A percentile compares a stretch with the other conserved stretches of the same genome.
These are phyloP conservation scores for Tylopilus orsonianus DNA, from an alignment of 1,284 basidiomycete genomes.

Conservation along the genomic window DNA sequence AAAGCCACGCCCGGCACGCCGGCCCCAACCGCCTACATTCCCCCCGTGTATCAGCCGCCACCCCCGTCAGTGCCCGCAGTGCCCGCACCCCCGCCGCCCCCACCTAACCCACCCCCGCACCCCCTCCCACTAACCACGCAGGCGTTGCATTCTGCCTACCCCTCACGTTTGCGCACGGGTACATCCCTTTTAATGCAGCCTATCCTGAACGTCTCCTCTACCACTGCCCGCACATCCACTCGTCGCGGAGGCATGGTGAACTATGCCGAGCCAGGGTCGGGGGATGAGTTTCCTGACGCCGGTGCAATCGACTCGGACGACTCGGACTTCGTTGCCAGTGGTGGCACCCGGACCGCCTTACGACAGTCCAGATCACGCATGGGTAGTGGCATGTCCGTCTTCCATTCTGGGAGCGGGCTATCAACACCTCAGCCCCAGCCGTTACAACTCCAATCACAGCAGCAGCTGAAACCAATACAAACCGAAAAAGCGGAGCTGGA, in stretches of 20 bases:
- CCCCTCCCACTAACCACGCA: conserved; percentile 65
- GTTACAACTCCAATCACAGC: conserved; percentile 22
- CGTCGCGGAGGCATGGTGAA: conserved; percentile 74
- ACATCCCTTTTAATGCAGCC: conserved; percentile 90
- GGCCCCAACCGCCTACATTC: conserved; percentile 33
- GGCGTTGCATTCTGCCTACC: conserved; percentile 81
- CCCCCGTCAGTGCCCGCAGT: conserved; percentile 17
- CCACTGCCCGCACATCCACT: conserved; percentile 45
- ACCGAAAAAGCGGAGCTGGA: conserved; percentile 63
- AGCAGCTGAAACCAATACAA: conserved; percentile 29
- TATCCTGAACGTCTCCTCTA: conserved; percentile 48
- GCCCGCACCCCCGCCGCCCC: conserved; percentile 24
- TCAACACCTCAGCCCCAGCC: conserved; percentile 36
- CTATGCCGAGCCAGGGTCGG: conserved; percentile 85
- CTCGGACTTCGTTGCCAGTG: conserved; percentile 60
- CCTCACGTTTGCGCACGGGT: conserved; percentile 91
- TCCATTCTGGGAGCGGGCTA: conserved; percentile 35
- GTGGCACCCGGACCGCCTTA: conserved; percentile 47
- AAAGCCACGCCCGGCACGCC: conserved; percentile 35
- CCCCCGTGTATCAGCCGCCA: conserved; percentile 34
- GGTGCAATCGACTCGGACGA: conserved; percentile 78
- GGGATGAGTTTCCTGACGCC: conserved; percentile 76
- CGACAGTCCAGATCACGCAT: conserved; percentile 40
- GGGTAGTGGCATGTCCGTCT: conserved; percentile 37
- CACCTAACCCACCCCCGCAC: conserved; percentile 48